phyloP scores from a whole-genome alignment of 176 grass and related monocot genomes.

The Ensete glaucum region DNA sequence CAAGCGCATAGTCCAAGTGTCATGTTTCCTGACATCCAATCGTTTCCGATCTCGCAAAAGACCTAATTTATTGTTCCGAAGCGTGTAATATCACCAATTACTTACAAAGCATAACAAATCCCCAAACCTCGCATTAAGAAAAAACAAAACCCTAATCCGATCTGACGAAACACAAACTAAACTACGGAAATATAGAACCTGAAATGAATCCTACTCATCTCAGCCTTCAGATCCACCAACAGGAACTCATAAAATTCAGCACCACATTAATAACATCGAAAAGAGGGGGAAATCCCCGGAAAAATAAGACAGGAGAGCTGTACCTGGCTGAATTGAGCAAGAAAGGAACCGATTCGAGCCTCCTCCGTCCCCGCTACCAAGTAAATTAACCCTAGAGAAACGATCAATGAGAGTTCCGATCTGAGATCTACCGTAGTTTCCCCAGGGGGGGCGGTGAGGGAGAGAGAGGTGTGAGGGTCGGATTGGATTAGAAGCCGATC shows the following conservation, averaged over 20 bases:
- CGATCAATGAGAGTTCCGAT: background rate
- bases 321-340: background rate
- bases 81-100: background rate
- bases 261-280: too few species aligned
- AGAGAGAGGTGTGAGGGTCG: too few species aligned
- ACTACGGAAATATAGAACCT: background rate
- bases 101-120: background rate
- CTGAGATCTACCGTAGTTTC: background rate
- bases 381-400: too few species aligned
- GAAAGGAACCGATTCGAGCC: background rate
- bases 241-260: too few species aligned
- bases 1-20: too few species aligned
- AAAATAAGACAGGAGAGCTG: background rate
- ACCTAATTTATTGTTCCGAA: background rate
- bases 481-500: background rate
- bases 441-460: background rate
- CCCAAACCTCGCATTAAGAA: background rate
- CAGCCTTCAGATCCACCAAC: background rate
- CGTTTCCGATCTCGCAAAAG: background rate
- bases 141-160: background rate
- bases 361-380: background rate
- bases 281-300: too few species aligned
- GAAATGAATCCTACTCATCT: background rate
- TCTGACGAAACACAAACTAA: background rate
- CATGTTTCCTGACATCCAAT: background rate